Percentiles rank a stretch among this genome's conserved stretches.
These are phyloP conservation scores for Ilex asprella DNA, from an alignment of 257 asterid species.

Conservation along the genomic window DNA sequence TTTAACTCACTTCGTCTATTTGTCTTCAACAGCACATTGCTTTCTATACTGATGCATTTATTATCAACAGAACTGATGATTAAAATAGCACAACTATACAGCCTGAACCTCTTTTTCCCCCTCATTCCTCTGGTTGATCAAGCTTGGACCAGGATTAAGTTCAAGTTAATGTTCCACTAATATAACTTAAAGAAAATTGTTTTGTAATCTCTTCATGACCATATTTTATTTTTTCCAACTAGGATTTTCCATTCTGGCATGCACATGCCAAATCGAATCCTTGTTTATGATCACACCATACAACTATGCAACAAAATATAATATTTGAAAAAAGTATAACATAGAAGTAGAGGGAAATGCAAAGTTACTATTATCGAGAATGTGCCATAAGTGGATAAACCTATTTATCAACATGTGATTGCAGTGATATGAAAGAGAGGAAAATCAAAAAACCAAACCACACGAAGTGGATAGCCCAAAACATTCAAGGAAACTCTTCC, in stretches of 20 bases:
- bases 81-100: not conserved
- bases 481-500: slow-evolving; percentile 81
- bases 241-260: not conserved
- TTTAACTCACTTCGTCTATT: not conserved
- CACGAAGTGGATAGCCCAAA: slow-evolving; percentile 90
- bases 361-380: too few species aligned
- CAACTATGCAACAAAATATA: not conserved
- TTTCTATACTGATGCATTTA: not conserved
- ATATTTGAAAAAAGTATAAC: not conserved
- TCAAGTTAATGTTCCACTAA: not conserved
- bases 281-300: not conserved
- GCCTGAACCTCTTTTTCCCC: not conserved
- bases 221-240: not conserved
- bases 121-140: too few species aligned
- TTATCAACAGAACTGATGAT: not conserved
- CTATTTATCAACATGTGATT: too few species aligned
- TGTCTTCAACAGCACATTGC: not conserved
- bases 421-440: not conserved
- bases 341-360: not conserved
- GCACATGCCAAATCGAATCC: not conserved
- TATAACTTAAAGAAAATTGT: not conserved
- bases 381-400: not conserved
- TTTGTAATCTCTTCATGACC: not conserved
- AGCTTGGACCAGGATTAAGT: too few species aligned
- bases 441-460: slow-evolving; percentile 43